Conservation (phyloP, 768 basidiomycete genomes). For the Boletus reticulatus region DNA sequence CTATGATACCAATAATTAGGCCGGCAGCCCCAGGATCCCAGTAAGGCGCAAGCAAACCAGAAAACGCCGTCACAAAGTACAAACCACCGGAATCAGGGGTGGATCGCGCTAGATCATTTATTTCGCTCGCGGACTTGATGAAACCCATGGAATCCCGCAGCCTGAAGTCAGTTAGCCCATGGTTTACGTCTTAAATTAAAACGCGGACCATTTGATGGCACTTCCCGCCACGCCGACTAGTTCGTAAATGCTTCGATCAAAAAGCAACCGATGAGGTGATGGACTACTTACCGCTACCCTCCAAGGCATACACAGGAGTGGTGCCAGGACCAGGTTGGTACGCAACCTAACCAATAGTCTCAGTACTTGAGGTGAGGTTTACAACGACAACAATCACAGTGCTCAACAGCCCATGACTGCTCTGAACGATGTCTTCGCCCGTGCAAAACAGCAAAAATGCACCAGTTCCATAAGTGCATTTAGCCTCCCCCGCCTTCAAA, state of each 20-base stretch:
- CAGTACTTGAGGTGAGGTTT: not conserved
- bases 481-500: conserved; percentile 85
- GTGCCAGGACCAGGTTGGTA: conserved; percentile 81
- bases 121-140: conserved; percentile 76
- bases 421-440: conserved; percentile 81
- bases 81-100: conserved; percentile 83
- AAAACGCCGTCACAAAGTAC: conserved; percentile 97
- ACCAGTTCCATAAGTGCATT: conserved; percentile 98
- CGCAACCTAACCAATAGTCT: conserved; percentile 55
- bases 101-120: conserved; percentile 79
- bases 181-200: not conserved
- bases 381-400: conserved; percentile 51
- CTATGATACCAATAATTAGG: conserved; percentile 63
- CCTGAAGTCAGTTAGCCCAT: conserved; percentile 37
- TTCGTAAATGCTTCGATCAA: not conserved
- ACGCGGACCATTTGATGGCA: conserved; percentile 80
- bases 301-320: conserved; percentile 88
- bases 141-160: conserved; percentile 87
- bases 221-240: conserved; percentile 92
- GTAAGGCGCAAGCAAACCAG: conserved; percentile 93
- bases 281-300: conserved; percentile 79
- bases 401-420: conserved; percentile 82
- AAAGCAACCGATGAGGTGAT: not conserved
- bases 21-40: conserved; percentile 96
- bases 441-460: conserved; percentile 97